A percentile compares a stretch with the other conserved stretches of the same genome.
Conservation (phyloP, 2,329 filamentous ascomycete species). For the Alternaria burnsii region DNA sequence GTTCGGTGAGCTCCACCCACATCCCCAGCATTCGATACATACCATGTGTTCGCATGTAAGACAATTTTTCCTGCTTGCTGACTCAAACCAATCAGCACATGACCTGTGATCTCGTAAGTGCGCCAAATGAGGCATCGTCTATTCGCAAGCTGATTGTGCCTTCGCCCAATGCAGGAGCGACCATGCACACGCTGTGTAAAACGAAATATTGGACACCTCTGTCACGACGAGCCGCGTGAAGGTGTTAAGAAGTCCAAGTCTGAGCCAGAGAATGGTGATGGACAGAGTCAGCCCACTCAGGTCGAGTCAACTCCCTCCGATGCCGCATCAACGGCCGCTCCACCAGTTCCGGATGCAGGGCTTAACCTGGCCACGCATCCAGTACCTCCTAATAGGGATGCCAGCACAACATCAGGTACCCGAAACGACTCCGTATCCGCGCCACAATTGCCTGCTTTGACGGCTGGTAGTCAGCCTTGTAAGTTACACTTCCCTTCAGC, state of each 20-base stretch:
- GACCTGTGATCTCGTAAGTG: constrained; percentile 62
- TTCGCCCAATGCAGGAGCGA: constrained; percentile 71
- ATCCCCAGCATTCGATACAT: constrained; percentile 33
- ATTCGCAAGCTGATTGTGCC: constrained; percentile 46
- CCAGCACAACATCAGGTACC: constrained; percentile 68
- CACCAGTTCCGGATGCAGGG: constrained; percentile 47
- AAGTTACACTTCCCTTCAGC: constrained; percentile 58
- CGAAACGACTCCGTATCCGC: constrained; percentile 75
- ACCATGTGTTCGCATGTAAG: constrained; percentile 26
- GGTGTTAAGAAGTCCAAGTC: constrained; percentile 78
- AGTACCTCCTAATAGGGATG: constrained; percentile 45
- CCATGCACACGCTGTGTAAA: constrained; percentile 98
- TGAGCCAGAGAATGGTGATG: constrained; percentile 50
- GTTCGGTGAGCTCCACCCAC: constrained; percentile 56
- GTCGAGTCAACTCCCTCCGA: constrained; percentile 44
- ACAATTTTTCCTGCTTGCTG: constrained; percentile 41
- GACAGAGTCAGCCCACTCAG: constrained; percentile 42
- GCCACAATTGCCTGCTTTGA: constrained; percentile 68
- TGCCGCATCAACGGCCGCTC: constrained; percentile 33
- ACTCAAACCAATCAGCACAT: constrained; percentile 56
- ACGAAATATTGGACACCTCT: constrained; percentile 97
- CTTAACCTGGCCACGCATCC: constrained; percentile 50
- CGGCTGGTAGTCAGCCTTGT: constrained; percentile 77
- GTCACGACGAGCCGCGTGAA: constrained; percentile 96
- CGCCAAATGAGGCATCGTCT: constrained; percentile 12